These are phyloP conservation scores for Ogataea pilisensis DNA, from an alignment of 805 yeast genomes.

Conservation along the genomic window DNA sequence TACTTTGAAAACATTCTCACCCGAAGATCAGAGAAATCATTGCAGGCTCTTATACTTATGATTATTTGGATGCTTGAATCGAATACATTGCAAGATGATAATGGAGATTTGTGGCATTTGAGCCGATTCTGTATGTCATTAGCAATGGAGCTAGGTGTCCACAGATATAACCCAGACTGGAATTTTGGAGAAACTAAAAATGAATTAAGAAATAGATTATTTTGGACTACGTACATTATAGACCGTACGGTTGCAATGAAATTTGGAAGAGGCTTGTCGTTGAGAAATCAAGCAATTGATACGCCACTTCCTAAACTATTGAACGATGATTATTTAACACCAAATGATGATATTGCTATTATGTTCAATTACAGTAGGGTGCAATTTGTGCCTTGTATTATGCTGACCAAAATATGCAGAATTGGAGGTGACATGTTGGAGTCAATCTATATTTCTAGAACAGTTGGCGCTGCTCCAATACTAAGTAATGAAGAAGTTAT, in stretches of 20 bases:
- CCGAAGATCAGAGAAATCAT: conserved; percentile 18
- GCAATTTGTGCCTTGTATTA: conserved; percentile 18
- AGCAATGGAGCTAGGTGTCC: conserved; percentile 27
- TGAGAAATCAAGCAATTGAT: conserved; percentile 25
- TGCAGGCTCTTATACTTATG: conserved; percentile 20
- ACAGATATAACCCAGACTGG: conserved; percentile 25
- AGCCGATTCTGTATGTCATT: conserved; percentile 24
- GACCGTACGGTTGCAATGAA: conserved; percentile 26
- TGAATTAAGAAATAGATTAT: conserved; percentile 23
- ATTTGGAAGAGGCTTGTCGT: conserved; percentile 23
- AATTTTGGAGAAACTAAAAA: conserved; percentile 19
- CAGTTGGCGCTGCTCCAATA: conserved; percentile 17
- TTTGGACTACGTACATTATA: conserved; percentile 23
- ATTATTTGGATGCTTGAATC: conserved; percentile 22
- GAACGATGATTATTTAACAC: conserved; percentile 15
- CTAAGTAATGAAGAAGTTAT: conserved; percentile 16
- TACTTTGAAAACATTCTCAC: conserved; percentile 21
- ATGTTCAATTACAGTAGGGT: conserved; percentile 11
- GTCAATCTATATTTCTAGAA: conserved; percentile 22
- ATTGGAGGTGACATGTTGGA: conserved; percentile 23
- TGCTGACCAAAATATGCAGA: conserved; percentile 17
- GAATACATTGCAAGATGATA: conserved; percentile 20
- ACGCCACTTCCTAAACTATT: conserved; percentile 21
- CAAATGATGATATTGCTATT: conserved; percentile 4
- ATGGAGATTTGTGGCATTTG: conserved; percentile 26